Evolutionary conservation across 2,329 filamentous ascomycete species (phyloP), one percentile per base, ranked within the genome.

Genomic region (Phialophora expanda): DNA sequence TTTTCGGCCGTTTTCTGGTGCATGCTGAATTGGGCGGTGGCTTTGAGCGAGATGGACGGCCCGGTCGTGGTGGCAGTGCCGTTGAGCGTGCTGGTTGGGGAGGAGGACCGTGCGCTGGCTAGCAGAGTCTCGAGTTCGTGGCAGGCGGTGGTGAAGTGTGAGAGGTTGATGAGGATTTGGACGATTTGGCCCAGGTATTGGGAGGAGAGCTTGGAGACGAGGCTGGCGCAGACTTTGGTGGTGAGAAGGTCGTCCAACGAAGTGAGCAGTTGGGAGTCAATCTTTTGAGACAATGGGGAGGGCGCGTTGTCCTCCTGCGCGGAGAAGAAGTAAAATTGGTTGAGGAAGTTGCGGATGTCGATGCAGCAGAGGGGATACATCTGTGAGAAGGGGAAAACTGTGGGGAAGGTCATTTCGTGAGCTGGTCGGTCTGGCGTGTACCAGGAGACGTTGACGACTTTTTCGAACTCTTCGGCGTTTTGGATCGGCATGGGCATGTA

Each of bases 401-500:
- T 96, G 4, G 95, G 96, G 76, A 97, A 97, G 86, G 85, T 88
- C 73, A 97, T 85, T 71, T 95, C 87, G 66, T 93, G 88, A 32
- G 86, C 80, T 20, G 88, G 81, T 72, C 91, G 92, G 34, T 96
- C 92, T 51, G 93, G 93, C 0, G 87, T 89, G 77, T 97, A 98
- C 94, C 94, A 99, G 79, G 91, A 96, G 66, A 98, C 93, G 68
- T 93, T 95, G 70, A 97, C 87, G 41, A 99, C 94, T 74, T 97
- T 97, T 73, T 96, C 92, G 75, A 96, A 98, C 74, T 98, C 93
- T 73, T 97, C 93, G 17, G 85, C 79, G 22, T 90, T 93, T 73
- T 93, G 92, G 76, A 98, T 96, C 1, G 92, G 91, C 95, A 99
- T 98, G 2, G 95, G 96, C 94, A 99, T 99, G 78, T 99, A 99